Conservation (phyloP, 441 rosid genomes). For the Raphanus hybrid region DNA sequence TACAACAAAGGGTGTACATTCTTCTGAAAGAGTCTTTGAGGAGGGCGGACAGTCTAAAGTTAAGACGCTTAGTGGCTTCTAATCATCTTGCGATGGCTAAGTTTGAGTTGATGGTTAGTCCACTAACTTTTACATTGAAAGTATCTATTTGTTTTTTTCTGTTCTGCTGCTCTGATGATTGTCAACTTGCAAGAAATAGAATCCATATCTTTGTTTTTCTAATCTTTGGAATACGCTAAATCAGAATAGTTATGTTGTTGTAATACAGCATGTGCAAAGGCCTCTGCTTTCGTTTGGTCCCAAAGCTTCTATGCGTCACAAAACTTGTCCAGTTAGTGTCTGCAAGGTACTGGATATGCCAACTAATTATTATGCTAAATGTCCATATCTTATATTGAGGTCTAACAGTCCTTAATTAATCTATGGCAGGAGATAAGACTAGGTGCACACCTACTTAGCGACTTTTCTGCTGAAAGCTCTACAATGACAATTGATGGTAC, state of each 20-base stretch:
- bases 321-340: conserved; percentile 85
- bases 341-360: conserved; percentile 70
- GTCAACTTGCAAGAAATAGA: conserved; percentile 2
- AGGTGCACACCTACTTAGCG: conserved; percentile 77
- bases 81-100: conserved; percentile 96
- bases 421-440: conserved; percentile 74
- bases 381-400: conserved; percentile 30
- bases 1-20: conserved; percentile 87
- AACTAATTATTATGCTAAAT: conserved; percentile 24
- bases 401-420: conserved; percentile 36
- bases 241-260: conserved; percentile 28
- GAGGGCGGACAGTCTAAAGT: conserved; percentile 86
- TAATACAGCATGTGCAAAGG: conserved; percentile 86
- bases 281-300: conserved; percentile 96
- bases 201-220: neutral
- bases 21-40: conserved; percentile 80
- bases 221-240: conserved; percentile 24
- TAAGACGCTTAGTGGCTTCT: conserved; percentile 85
- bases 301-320: conserved; percentile 79
- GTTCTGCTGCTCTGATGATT: conserved; percentile 9
- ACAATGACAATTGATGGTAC: conserved; percentile 71
- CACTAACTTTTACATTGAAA: conserved; percentile 8
- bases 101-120: conserved; percentile 81
- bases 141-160: neutral
- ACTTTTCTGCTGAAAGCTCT: conserved; percentile 74